Percentiles rank a stretch among this genome's conserved stretches.
Evolutionary conservation across 768 basidiomycete species (phyloP).

Genomic region (Phallus indusiatus): DNA sequence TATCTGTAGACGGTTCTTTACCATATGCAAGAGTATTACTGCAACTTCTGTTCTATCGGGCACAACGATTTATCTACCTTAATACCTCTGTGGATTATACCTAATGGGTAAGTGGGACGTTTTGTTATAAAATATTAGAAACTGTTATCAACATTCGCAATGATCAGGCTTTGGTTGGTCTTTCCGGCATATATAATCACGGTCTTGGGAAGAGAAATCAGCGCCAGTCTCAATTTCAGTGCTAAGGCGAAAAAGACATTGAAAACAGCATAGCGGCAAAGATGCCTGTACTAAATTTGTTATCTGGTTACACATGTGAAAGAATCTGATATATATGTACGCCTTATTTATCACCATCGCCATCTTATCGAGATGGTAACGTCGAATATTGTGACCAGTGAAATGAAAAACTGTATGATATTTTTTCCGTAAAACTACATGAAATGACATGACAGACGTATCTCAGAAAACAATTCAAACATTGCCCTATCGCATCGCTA

Average conservation of each 20-base stretch:
- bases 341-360: neutral
- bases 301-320: too few species aligned
- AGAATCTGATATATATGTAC: too few species aligned
- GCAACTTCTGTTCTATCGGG: conserved; percentile 60
- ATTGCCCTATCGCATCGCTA: too few species aligned
- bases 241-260: neutral
- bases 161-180: conserved; percentile 63
- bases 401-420: neutral
- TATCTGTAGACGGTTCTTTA: conserved; percentile 56
- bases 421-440: neutral
- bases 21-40: conserved; percentile 70
- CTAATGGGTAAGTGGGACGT: conserved; percentile 57
- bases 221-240: conserved; percentile 28
- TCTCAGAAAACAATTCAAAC: neutral
- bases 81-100: conserved; percentile 58
- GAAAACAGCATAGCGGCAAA: neutral
- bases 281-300: too few species aligned
- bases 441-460: neutral
- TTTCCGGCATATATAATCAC: conserved; percentile 53
- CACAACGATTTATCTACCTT: conserved; percentile 54
- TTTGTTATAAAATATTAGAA: neutral
- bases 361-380: neutral
- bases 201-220: conserved; percentile 56
- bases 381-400: neutral
- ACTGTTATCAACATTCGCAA: neutral